A percentile compares a stretch with the other conserved stretches of the same genome.
Conservation (phyloP, 768 basidiomycete genomes). For the Fibroporia radiculosa region DNA sequence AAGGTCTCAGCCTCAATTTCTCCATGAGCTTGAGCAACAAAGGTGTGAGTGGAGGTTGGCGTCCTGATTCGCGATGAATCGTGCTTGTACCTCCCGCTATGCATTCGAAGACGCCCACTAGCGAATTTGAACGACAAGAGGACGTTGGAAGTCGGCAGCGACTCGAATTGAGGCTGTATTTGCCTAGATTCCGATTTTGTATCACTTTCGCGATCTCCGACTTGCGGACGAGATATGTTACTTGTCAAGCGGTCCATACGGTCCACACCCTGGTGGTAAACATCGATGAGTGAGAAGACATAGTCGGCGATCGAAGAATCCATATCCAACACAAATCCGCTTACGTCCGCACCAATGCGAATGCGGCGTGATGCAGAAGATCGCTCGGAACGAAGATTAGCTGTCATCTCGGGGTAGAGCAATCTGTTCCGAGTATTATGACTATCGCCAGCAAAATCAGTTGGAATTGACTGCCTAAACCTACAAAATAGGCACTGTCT, state of each 20-base stretch:
- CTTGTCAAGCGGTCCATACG: constrained; percentile 61
- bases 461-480: constrained; percentile 66
- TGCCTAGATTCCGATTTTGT: constrained; percentile 2
- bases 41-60: constrained; percentile 15
- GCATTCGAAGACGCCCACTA: constrained; percentile 78
- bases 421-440: constrained; percentile 68
- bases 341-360: constrained; percentile 62
- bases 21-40: not conserved
- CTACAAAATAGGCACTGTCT: constrained; percentile 32
- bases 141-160: constrained; percentile 50
- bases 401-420: constrained; percentile 75
- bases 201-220: constrained; percentile 14
- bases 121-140: constrained; percentile 66
- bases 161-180: constrained; percentile 22
- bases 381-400: constrained; percentile 54
- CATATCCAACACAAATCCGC: constrained; percentile 79
- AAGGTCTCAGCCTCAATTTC: constrained; percentile 56
- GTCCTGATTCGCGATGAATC: constrained; percentile 32
- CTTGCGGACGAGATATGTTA: constrained; percentile 40
- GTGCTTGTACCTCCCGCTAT: constrained; percentile 38
- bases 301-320: constrained; percentile 75
- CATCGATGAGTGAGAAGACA: constrained; percentile 76
- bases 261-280: constrained; percentile 76
- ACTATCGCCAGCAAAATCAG: constrained; percentile 63
- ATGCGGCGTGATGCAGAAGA: constrained; percentile 43